Conservation (phyloP, 2,329 filamentous ascomycete species). For the Cryphonectria nitschkei region DNA sequence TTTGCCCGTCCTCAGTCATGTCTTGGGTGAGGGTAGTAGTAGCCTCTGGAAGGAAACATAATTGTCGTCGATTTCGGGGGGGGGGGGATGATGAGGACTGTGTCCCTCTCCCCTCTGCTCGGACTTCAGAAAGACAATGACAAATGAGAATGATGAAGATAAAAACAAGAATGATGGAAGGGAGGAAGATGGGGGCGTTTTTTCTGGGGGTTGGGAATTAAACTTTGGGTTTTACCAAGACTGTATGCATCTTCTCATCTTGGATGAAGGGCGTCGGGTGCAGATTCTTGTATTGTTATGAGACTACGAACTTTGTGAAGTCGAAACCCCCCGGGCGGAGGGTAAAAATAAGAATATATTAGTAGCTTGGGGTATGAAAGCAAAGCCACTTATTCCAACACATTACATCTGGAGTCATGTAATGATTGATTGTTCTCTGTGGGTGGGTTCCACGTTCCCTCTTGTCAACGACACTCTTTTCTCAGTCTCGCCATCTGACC, state of each 20-base stretch:
- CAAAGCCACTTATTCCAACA: neutral
- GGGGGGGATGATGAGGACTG: neutral
- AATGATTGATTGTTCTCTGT: neutral
- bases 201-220: neutral
- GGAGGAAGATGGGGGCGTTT: slow-evolving; percentile 3
- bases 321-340: too few relatives aligned
- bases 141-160: neutral
- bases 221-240: neutral
- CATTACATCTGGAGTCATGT: neutral
- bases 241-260: neutral
- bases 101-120: neutral
- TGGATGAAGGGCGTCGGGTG: neutral
- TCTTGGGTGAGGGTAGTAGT: neutral
- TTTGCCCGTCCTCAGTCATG: neutral
- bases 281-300: neutral
- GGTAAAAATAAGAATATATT: neutral
- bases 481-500: neutral
- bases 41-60: neutral
- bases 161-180: neutral
- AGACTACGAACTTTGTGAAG: neutral
- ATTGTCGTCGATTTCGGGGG: neutral
- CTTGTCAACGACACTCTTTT: neutral
- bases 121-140: neutral
- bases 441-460: neutral
- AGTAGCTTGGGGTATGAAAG: neutral